Evolutionary conservation across 2,329 filamentous ascomycete species (phyloP).

Genomic region (Trichophyton mentagrophytes): DNA sequence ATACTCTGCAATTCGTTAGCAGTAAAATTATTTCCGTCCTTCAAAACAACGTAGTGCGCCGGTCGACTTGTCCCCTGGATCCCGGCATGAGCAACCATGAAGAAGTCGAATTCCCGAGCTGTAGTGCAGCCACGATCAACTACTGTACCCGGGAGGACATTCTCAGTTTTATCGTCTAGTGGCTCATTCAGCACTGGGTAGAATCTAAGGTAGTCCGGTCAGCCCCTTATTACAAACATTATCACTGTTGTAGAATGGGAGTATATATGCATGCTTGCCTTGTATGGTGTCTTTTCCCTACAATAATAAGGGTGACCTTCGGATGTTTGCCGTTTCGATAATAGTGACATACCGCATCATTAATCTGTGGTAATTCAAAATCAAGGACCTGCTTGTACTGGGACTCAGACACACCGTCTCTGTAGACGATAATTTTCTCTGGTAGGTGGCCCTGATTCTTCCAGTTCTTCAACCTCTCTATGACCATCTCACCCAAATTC

Average conservation of each 20-base stretch:
- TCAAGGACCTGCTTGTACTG: constrained; percentile 60
- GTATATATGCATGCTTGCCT: constrained; percentile 28
- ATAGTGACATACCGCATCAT: constrained; percentile 47
- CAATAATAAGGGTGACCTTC: constrained; percentile 59
- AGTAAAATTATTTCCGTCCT: constrained; percentile 43
- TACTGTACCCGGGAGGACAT: constrained; percentile 62
- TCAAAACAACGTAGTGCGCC: constrained; percentile 65
- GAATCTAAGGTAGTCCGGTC: constrained; percentile 35
- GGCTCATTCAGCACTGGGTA: constrained; percentile 49
- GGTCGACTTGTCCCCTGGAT: constrained; percentile 73
- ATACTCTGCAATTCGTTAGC: constrained; percentile 39
- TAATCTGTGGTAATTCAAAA: constrained; percentile 44
- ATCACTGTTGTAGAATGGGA: not conserved
- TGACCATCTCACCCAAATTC: constrained; percentile 48
- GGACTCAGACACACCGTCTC: constrained; percentile 79
- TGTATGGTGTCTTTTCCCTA: constrained; percentile 80
- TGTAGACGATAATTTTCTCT: constrained; percentile 66
- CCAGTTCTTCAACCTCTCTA: constrained; percentile 54
- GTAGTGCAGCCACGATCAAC: constrained; percentile 70
- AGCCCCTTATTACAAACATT: not conserved
- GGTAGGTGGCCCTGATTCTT: constrained; percentile 45
- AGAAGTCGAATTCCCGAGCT: constrained; percentile 67
- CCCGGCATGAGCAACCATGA: constrained; percentile 64
- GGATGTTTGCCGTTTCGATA: constrained; percentile 46
- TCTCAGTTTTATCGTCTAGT: constrained; percentile 44